Conservation (phyloP, 805 yeast genomes). For the Sporopachydermia quercuum region DNA sequence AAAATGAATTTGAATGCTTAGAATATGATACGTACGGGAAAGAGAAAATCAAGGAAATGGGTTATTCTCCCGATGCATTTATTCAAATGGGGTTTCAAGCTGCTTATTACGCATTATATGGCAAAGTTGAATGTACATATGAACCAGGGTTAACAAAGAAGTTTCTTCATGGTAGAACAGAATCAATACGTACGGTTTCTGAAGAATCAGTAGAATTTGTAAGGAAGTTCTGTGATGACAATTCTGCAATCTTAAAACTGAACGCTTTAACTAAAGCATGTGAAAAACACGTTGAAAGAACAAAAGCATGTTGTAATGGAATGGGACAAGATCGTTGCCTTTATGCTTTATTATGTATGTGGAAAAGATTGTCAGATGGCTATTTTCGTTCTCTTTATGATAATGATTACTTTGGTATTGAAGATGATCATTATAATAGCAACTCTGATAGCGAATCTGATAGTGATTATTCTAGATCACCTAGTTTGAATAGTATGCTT, state of each 20-base stretch:
- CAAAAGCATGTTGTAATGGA: slow-evolving; percentile 58
- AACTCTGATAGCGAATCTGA: slow-evolving; percentile 16
- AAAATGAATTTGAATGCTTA: slow-evolving; percentile 71
- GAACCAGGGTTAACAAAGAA: slow-evolving; percentile 94
- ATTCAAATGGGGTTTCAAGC: slow-evolving; percentile 90
- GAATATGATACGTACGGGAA: slow-evolving; percentile 59
- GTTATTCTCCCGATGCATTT: slow-evolving; percentile 87
- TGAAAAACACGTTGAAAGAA: slow-evolving; percentile 46
- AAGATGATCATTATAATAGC: slow-evolving; percentile 12
- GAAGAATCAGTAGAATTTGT: slow-evolving; percentile 70
- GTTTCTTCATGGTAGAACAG: slow-evolving; percentile 83
- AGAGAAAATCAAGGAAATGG: slow-evolving; percentile 65
- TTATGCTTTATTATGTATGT: slow-evolving; percentile 74
- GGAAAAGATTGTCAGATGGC: slow-evolving; percentile 34
- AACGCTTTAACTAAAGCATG: slow-evolving; percentile 55
- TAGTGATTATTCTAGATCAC: slow-evolving; percentile 17
- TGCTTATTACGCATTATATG: slow-evolving; percentile 81
- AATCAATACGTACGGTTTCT: slow-evolving; percentile 77
- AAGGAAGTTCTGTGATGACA: slow-evolving; percentile 68
- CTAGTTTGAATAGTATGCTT: slow-evolving; percentile 6
- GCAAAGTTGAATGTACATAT: slow-evolving; percentile 84
- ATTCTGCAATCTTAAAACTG: slow-evolving; percentile 44
- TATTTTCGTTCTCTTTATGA: slow-evolving; percentile 3
- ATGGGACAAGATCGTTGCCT: slow-evolving; percentile 88
- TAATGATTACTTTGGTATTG: slow-evolving; percentile 4